phyloP scores from a whole-genome alignment of 2,329 filamentous ascomycete species.

The Curvularia sp. region DNA sequence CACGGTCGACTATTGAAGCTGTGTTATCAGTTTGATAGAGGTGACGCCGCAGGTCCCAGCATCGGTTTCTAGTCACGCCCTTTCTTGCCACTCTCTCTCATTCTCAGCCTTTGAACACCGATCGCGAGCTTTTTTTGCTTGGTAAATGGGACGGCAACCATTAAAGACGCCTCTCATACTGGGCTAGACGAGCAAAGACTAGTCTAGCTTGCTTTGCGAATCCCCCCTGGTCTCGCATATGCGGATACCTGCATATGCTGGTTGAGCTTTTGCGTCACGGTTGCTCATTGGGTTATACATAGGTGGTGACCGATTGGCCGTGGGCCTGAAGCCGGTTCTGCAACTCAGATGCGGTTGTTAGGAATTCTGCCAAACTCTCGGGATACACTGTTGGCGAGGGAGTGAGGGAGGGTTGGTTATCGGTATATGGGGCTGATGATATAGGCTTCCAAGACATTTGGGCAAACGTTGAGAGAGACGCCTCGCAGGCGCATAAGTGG shows the following conservation, averaged over 20 bases:
- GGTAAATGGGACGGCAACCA: not conserved
- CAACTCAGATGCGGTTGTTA: not conserved
- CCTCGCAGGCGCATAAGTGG: not conserved
- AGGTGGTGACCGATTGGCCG: conserved; percentile 3
- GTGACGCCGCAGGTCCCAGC: not conserved
- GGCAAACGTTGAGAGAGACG: not conserved
- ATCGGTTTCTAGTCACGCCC: not conserved
- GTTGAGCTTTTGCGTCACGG: not conserved
- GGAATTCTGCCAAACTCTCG: not conserved
- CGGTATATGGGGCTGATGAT: not conserved
- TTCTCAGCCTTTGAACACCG: not conserved
- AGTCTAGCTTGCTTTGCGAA: not conserved
- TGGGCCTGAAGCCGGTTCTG: not conserved
- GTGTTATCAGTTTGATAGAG: not conserved
- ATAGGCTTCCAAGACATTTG: not conserved
- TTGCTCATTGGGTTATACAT: not conserved
- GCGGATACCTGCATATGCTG: conserved; percentile 8
- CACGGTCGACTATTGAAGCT: not conserved
- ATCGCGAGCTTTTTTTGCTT: not conserved
- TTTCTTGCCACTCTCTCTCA: not conserved
- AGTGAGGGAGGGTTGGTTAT: no score
- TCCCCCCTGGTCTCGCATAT: not conserved
- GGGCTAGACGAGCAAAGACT: not conserved
- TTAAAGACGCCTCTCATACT: not conserved
- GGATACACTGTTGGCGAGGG: not conserved